Evolutionary conservation across 106 monocot species (phyloP), one percentile per base, ranked within the genome.

Genomic region (Allium cepa): DNA sequence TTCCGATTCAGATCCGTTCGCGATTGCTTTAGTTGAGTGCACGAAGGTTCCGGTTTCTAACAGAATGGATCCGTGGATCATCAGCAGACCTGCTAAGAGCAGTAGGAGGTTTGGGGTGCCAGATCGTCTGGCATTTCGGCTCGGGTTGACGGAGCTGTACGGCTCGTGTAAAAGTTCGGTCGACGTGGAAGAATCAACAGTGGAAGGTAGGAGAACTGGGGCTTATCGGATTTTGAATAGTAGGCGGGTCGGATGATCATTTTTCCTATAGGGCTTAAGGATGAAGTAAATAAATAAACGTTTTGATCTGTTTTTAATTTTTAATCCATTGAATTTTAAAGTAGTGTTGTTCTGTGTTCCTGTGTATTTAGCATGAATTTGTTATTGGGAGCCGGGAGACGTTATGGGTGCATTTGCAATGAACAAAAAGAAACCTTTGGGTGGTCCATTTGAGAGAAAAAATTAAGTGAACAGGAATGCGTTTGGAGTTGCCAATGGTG

Each of bases 121-220:
- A 7, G 50, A 66, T n/a, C 8, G 67, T 10, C 47, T 52, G 16
- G 64, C 47, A 22, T 50, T 50, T 11, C 8, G 65, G 65, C 15
- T 65, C 18, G 26, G 17, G 50, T 27, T 7, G 50, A 26, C 49
- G 67, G 67, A 67, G 12, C 26, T 67, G 67, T 52, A 67, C 52
- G 67, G 67, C 7, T 67, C 67, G 50, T 67, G 67, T 17, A 67
- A 67, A 27, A 27, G 47, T 4, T 51, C 67, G 9, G 50, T 50
- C 22, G 50, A 50, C 26, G 67, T 67, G 26, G 9, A 50, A n/a
- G 22, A 52, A 14, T 67, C 67, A 3, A 53, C 67, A 16, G 28
- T 67, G 26, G 46, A 67, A 52, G 53, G 49, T 27, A 50, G 51
- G 22, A 51, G 52, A 27, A 52, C 53, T 14, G 52, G 8, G 22